Evolutionary conservation across 495 filamentous ascomycete genomes (phyloP), one percentile per base, ranked within the genome.

Genomic region (Diplogelasinospora grovesii): DNA sequence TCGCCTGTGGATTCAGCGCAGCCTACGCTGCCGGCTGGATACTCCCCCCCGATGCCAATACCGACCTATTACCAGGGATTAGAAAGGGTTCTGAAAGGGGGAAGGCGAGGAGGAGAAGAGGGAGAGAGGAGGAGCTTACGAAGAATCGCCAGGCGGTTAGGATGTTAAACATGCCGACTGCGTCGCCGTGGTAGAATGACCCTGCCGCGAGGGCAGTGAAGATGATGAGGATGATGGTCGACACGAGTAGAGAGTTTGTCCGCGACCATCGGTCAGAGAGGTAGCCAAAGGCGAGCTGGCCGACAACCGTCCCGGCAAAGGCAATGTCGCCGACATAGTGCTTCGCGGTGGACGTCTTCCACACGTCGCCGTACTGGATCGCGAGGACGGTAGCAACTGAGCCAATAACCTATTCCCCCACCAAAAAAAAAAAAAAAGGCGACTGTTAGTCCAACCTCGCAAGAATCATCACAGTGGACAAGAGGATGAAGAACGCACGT

Each of bases 71-170:
- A n/a, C n/a, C n/a, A n/a, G n/a, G n/a, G n/a, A n/a, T n/a, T n/a
- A n/a, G n/a, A n/a, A n/a, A n/a, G n/a, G n/a, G n/a, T n/a, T n/a
- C 13, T 22, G n/a, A n/a, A 3, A 7, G 15, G n/a, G 8, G 14
- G 25, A n/a, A n/a, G n/a, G n/a, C n/a, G n/a, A n/a, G n/a, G n/a
- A n/a, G n/a, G n/a, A n/a, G n/a, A n/a, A 14, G n/a, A 2, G 27
- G 54, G 16, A 67, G 73, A 20, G 78, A 76, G 8, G 68, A 75
- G 32, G 75, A 69, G 25, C 82, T 78, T 26, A 87, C 71, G 50
- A 92, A 80, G 68, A 94, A 92, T 8, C 86, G 79, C 67, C 84
- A 94, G 3, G 86, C 86, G 0, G 83, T 79, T n/a, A 95, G 65
- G 1, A 87, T 87, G 26, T 84, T 78, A 48, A 93, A 82, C 63